Base-by-base conservation (phyloP, 1,284 basidiomycete species). In the Marasmius sp. region DNA sequence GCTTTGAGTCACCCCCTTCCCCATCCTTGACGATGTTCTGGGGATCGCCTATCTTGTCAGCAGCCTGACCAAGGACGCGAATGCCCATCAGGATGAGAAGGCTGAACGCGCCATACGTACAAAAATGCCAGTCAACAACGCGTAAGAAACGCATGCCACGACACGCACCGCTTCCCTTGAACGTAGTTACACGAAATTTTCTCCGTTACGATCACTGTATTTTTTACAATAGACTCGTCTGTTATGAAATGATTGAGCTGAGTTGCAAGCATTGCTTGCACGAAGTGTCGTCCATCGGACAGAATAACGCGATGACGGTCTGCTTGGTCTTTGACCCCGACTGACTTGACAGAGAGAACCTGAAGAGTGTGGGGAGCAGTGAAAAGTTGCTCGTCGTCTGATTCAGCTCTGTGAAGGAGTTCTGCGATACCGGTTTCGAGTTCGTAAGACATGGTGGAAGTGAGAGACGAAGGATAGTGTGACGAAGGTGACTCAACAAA, bases 261-360 rank as follows among this genome's bases (percentile, higher is more conserved):
- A 0, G 96, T 97, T 4, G 95, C 94, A 45, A 99, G 83, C 97
- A 99, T 98, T 37, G 93, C 89, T 75, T 97, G 95, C 58, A 93
- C 81, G 72, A 93, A 96, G 70, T 92, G 77, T 38, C 81, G 77
- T 51, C 95, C 94, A 73, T 97, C 95, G 1, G 91, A 92, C 38
- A 92, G 77, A 69, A 92, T 89, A 61, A 91, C 81, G 62, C 90
- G 85, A 74, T 85, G 89, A 64, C 91, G 80, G 69, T 90, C 88
- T 47, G 79, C 67, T 33, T 74, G 75, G 64, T 66, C 78, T 72
- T 71, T 76, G 69, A 79, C 71, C 66, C 62, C 62, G 50, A 96
- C 89, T 70, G 87, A 88, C 75, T 93, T 95, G 65, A 95, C 85
- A 53, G 88, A 92, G 52, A 97, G 84, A 45, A 95, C 78, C 71